Evolutionary conservation across 108 stramenopile species (phyloP), one percentile per base, ranked within the genome.

Genomic region (Stephanodiscus minutulus): DNA sequence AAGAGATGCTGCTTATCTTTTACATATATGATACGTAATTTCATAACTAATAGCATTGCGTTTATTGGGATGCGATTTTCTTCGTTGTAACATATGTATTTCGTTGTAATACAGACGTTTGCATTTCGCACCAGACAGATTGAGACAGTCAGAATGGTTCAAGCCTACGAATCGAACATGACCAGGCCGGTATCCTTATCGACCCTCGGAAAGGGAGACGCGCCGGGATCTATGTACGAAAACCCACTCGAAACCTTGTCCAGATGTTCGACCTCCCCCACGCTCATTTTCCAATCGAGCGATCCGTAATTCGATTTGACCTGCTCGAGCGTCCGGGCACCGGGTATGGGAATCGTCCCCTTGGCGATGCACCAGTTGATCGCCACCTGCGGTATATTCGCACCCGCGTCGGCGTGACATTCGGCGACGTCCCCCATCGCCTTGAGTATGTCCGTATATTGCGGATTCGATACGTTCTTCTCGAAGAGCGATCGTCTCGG

Each of bases 121-220:
- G n/a, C n/a, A n/a, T n/a, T n/a, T n/a, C n/a, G n/a, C n/a, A n/a
- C n/a, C n/a, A n/a, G n/a, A n/a, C n/a, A n/a, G n/a, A n/a, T n/a
- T n/a, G n/a, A n/a, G n/a, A n/a, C n/a, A n/a, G n/a, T n/a, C n/a
- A n/a, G n/a, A n/a, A n/a, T n/a, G n/a, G n/a, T n/a, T n/a, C n/a
- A n/a, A n/a, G n/a, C n/a, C 58, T 80, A 91, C 12, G 84, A 88
- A 52, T 91, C 90, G 75, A 84, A 91, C 90, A 91, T 91, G 28
- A 67, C 72, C 61, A 88, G 54, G 0, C 85, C 82, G 22, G 86
- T 87, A 41, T 86, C 81, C 44, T 72, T 74, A 39, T 88, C 88
- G 28, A 77, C 22, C 13, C 74, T 67, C 15, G 90, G 85, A 69
- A 91, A 88, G 2, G 88, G 86, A 39, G 7, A 8, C 8, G 39